Conservation (phyloP, 257 asterid species). For the Gynochthodes officinalis region DNA sequence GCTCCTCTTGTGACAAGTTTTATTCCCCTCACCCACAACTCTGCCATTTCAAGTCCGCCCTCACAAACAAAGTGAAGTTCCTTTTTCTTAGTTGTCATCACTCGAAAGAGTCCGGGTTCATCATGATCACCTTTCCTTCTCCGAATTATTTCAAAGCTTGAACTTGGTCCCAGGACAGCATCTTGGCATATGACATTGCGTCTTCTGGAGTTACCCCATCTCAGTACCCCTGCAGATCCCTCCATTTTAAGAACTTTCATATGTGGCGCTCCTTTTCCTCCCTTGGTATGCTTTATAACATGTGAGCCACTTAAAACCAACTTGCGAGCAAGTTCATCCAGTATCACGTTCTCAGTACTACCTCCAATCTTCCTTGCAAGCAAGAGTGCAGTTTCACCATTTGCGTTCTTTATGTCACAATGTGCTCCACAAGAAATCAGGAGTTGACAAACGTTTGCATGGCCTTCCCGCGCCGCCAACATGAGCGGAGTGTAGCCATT, state of each 20-base stretch:
- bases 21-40: conserved; percentile 50
- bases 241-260: conserved; percentile 49
- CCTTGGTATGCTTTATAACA: conserved; percentile 62
- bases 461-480: conserved; percentile 77
- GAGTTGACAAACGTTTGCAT: conserved; percentile 49
- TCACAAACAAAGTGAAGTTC: conserved; percentile 72
- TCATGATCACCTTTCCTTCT: conserved; percentile 45
- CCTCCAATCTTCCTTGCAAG: conserved; percentile 37
- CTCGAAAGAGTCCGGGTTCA: conserved; percentile 61
- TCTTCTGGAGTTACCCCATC: conserved; percentile 67
- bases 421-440: conserved; percentile 53
- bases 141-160: conserved; percentile 44
- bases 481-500: conserved; percentile 71
- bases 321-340: conserved; percentile 57
- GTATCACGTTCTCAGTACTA: conserved; percentile 44
- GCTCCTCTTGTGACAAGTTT: conserved; percentile 35
- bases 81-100: conserved; percentile 54
- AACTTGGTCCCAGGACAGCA: conserved; percentile 60
- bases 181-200: conserved; percentile 63
- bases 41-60: conserved; percentile 60
- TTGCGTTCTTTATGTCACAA: conserved; percentile 39
- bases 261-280: conserved; percentile 78
- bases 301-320: conserved; percentile 49
- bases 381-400: conserved; percentile 65
- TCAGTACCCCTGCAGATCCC: conserved; percentile 42